phyloP scores from a whole-genome alignment of 257 asterid species.

The Solanum tacnaense region DNA sequence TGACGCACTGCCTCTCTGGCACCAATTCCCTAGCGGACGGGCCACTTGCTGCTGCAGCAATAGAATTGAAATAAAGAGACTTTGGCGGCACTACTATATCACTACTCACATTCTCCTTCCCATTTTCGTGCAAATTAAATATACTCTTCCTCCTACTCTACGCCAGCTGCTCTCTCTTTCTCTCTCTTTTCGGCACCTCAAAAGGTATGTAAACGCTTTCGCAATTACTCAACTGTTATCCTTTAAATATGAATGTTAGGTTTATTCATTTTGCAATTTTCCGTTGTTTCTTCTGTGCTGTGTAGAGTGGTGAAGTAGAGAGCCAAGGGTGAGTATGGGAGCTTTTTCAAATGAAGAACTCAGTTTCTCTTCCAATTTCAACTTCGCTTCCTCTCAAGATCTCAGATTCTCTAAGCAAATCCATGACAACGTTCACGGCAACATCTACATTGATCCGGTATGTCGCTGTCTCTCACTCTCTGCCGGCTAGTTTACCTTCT shows the following conservation, averaged over 20 bases:
- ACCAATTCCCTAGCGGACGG: no score
- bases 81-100: conserved; percentile 16
- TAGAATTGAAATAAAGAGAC: background rate
- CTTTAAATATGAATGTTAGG: background rate
- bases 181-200: conserved; percentile 4
- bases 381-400: conserved; percentile 39
- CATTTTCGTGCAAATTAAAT: background rate
- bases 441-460: conserved; percentile 74
- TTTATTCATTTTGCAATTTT: background rate
- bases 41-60: background rate
- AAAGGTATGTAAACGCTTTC: conserved; percentile 9
- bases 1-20: no score
- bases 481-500: background rate
- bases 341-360: conserved; percentile 28
- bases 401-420: conserved; percentile 55
- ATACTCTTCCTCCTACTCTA: background rate
- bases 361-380: conserved; percentile 17
- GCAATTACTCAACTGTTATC: background rate
- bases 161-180: background rate
- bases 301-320: background rate
- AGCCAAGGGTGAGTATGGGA: conserved; percentile 33
- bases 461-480: background rate
- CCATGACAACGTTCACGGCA: conserved; percentile 83
- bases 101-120: background rate
- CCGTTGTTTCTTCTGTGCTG: background rate